These are phyloP conservation scores for Acorus gramineus DNA, from an alignment of 106 monocot genomes.

Conservation along the genomic window DNA sequence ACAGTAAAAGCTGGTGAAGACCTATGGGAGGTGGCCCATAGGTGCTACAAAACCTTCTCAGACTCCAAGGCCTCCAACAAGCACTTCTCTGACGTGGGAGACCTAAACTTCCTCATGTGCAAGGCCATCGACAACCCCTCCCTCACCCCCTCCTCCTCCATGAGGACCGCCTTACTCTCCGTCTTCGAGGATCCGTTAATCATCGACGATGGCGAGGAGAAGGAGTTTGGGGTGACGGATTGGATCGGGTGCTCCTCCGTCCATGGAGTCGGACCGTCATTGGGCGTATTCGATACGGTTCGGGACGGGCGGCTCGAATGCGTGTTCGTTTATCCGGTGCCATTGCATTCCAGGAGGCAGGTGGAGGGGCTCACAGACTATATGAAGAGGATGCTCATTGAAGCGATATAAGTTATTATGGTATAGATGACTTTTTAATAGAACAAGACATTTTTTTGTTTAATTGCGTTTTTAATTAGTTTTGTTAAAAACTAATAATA, in stretches of 20 bases:
- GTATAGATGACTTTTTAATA: no score
- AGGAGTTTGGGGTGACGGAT: constrained; percentile 48
- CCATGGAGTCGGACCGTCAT: constrained; percentile 69
- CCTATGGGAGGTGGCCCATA: constrained; percentile 61
- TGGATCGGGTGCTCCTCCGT: constrained; percentile 55
- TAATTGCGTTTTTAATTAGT: no score
- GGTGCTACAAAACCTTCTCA: constrained; percentile 44
- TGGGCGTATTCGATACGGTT: constrained; percentile 74
- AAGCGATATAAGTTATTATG: no score
- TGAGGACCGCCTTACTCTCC: constrained; percentile 66
- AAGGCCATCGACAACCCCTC: constrained; percentile 78
- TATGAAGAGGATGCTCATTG: constrained; percentile 24
- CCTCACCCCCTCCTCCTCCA: constrained; percentile 55
- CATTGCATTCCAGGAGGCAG: constrained; percentile 71
- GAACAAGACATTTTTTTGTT: no score
- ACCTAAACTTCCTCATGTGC: constrained; percentile 83
- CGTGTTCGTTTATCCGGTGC: constrained; percentile 60
- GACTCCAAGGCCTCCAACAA: constrained; percentile 45
- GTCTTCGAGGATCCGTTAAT: constrained; percentile 61
- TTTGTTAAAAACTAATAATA: no score
- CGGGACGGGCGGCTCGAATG: constrained; percentile 49
- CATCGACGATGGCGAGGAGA: constrained; percentile 14
- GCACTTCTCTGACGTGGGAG: constrained; percentile 64
- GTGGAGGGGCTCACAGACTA: constrained; percentile 36
- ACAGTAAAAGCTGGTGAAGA: constrained; percentile 40